These are phyloP conservation scores for Psilocybe sp. DNA, from an alignment of 768 basidiomycete genomes.

Conservation along the genomic window DNA sequence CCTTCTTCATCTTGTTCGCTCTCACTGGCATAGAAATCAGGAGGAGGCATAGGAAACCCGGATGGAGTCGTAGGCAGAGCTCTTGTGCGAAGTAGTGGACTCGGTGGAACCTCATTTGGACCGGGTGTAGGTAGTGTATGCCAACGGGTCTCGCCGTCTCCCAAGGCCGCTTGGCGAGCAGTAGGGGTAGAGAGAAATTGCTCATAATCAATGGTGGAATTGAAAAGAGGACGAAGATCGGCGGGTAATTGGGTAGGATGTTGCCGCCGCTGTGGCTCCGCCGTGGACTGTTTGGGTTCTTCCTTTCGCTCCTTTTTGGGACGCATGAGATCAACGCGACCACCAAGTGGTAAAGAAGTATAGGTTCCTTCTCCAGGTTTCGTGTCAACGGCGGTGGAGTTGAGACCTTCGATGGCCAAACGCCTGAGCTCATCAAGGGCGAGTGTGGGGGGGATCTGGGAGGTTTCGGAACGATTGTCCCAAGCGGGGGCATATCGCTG, in stretches of 20 bases:
- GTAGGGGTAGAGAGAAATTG: slow-evolving; percentile 37
- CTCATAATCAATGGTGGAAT: slow-evolving; percentile 17
- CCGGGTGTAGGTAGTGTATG: slow-evolving; percentile 59
- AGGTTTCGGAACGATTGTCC: slow-evolving; percentile 44
- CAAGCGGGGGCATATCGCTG: slow-evolving; percentile 73
- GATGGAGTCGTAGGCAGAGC: slow-evolving; percentile 51
- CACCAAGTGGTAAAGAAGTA: slow-evolving; percentile 78
- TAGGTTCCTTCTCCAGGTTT: slow-evolving; percentile 66
- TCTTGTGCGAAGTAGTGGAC: slow-evolving; percentile 48
- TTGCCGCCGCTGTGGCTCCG: slow-evolving; percentile 15
- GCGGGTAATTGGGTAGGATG: slow-evolving; percentile 16
- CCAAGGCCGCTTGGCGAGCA: slow-evolving; percentile 25
- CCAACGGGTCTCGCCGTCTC: slow-evolving; percentile 36
- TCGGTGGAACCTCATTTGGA: slow-evolving; percentile 58
- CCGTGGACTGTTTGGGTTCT: slow-evolving; percentile 8
- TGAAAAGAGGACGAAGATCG: slow-evolving; percentile 15
- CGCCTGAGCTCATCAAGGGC: slow-evolving; percentile 64
- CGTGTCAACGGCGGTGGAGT: slow-evolving; percentile 21
- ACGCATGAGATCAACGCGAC: slow-evolving; percentile 85
- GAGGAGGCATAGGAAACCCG: slow-evolving; percentile 18
- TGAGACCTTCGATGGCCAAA: slow-evolving; percentile 59
- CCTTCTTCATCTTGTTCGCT: slow-evolving; percentile 26
- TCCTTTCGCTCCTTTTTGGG: slow-evolving; percentile 32
- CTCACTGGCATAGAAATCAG: slow-evolving; percentile 29
- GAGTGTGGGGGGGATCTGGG: slow-evolving; percentile 26